Evolutionary conservation across 2,329 filamentous ascomycete genomes (phyloP), one percentile per base, ranked within the genome.

Genomic region (Chaetomium sp.): DNA sequence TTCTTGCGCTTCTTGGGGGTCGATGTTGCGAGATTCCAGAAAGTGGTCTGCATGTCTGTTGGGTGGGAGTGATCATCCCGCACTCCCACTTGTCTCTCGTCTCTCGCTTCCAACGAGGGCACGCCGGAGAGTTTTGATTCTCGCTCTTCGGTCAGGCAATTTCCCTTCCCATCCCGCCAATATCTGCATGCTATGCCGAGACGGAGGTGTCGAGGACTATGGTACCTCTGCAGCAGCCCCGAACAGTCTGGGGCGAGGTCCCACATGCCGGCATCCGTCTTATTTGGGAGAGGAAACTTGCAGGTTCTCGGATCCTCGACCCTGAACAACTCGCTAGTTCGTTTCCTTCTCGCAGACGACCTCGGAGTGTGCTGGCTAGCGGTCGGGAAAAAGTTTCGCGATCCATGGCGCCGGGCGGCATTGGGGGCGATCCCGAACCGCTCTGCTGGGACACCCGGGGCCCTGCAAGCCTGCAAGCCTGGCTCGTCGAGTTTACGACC

Each of bases 381-480:
- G 10, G 49, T 59, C 35, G n/a, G 25, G 49, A 58, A 23, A 54
- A 35, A 59, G 54, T 61, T 63, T 63, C 42, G 31, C 57, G 35
- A 57, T 23, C 45, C 61, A 55, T 60, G 61, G 67, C 62, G 49
- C 55, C 58, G 62, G 60, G 69, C 65, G 67, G 68, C 63, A 66
- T 62, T 66, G 53, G 62, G 62, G 67, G 27, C 65, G 64, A 68
- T 71, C 68, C 69, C 64, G 68, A 70, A 71, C 69, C 69, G 65
- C 27, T 59, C 65, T 68, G 65, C 61, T 68, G 69, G 69, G 64
- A 62, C 64, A 47, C 64, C 56, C 50, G 38, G 56, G 55, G 57
- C 57, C 55, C 66, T 65, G 63, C 64, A 64, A 65, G 66, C 13
- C 35, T 38, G 35, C 35, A 38, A 42, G 38, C 38, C 38, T 19